A percentile compares a stretch with the other conserved stretches of the same genome.
Conservation (phyloP, 148 eudicot species). For the Cornus suecica region DNA sequence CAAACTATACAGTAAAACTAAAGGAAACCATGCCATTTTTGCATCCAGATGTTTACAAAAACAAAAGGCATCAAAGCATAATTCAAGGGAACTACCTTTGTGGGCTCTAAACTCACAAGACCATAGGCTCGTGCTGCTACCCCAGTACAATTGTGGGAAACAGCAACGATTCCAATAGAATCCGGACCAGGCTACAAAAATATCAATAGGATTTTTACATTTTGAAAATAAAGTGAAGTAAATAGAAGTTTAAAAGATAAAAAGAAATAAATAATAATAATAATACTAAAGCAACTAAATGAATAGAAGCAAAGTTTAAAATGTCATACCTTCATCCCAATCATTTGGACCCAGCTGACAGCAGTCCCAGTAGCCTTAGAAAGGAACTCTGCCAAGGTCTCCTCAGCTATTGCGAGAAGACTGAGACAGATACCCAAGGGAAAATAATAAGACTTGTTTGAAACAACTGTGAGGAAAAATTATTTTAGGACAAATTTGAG, state of each 20-base stretch:
- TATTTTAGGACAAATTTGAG: background rate
- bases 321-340: slow-evolving; percentile 57
- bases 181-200: slow-evolving; percentile 63
- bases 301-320: background rate
- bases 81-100: slow-evolving; percentile 35
- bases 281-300: background rate
- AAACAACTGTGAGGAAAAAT: background rate
- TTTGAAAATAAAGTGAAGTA: background rate
- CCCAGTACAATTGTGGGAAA: slow-evolving; percentile 60
- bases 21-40: background rate
- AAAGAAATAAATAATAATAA: too few relatives aligned
- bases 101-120: slow-evolving; percentile 60
- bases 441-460: background rate
- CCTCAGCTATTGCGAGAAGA: slow-evolving; percentile 62
- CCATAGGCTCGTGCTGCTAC: slow-evolving; percentile 68
- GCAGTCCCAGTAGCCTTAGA: slow-evolving; percentile 69
- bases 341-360: slow-evolving; percentile 69
- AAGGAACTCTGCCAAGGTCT: slow-evolving; percentile 63
- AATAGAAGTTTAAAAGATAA: background rate
- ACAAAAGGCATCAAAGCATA: background rate
- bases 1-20: background rate
- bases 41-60: background rate
- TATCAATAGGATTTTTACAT: background rate
- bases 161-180: slow-evolving; percentile 59
- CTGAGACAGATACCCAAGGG: slow-evolving; percentile 15